A percentile compares a stretch with the other conserved stretches of the same genome.
Conservation (phyloP, 352 stramenopile species). For the Phytophthora lateralis region DNA sequence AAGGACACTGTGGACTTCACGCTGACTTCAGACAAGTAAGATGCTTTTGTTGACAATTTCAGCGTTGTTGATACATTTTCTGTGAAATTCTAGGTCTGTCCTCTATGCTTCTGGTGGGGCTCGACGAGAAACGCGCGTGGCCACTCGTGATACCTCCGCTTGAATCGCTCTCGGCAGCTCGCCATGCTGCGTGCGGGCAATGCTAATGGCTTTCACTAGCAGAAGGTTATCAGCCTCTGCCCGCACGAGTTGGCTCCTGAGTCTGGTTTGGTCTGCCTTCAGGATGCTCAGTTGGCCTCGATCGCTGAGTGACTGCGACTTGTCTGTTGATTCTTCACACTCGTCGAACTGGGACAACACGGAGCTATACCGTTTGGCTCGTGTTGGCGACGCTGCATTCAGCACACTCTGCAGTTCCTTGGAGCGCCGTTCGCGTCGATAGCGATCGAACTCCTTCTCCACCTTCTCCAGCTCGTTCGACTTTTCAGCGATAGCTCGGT, state of each 20-base stretch:
- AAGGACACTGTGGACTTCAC: conserved; percentile 34
- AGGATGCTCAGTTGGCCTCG: conserved; percentile 42
- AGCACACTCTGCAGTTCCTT: conserved; percentile 47
- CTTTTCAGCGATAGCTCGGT: conserved; percentile 36
- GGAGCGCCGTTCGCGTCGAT: conserved; percentile 37
- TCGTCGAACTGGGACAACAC: conserved; percentile 1
- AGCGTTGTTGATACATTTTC: conserved; percentile 1
- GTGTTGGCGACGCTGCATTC: conserved; percentile 2
- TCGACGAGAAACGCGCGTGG: conserved; percentile 41
- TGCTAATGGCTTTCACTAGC: conserved; percentile 67
- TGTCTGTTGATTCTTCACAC: conserved; percentile 1
- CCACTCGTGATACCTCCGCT: conserved; percentile 61
- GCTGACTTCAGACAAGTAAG: conserved; percentile 22
- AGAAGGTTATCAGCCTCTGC: conserved; percentile 66
- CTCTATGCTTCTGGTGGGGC: conserved; percentile 27
- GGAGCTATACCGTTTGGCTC: not conserved
- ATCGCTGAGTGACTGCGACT: conserved; percentile 20
- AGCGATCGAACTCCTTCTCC: conserved; percentile 34
- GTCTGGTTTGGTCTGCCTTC: conserved; percentile 47
- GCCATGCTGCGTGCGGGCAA: conserved; percentile 58
- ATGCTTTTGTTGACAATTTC: conserved; percentile 2
- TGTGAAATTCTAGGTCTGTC: not conserved
- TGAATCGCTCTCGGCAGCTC: conserved; percentile 58
- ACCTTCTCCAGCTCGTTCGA: conserved; percentile 36
- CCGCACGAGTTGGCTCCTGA: conserved; percentile 69